Conservation (phyloP, 441 rosid genomes). For the Euphorbia schlechtendalii region DNA sequence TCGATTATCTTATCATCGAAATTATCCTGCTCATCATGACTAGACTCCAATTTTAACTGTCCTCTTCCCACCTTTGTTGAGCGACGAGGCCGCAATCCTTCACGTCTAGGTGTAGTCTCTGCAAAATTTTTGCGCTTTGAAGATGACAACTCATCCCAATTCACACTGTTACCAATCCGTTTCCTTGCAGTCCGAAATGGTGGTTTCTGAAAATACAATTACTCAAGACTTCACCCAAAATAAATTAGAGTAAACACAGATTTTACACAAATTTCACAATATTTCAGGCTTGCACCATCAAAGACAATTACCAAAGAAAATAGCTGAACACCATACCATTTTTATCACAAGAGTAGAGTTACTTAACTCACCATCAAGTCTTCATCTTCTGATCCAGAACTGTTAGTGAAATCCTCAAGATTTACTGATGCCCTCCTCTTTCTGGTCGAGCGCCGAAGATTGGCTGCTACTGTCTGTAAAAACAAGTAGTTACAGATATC, state of each 20-base stretch:
- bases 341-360: conserved; percentile 19
- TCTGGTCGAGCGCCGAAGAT: conserved; percentile 94
- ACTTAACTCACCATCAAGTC: conserved; percentile 94
- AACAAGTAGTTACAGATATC: conserved; percentile 17
- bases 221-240: conserved; percentile 20
- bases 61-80: conserved; percentile 50
- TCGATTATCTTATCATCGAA: conserved; percentile 71
- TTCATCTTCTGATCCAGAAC: conserved; percentile 95
- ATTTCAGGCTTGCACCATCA: background rate
- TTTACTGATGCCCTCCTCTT: conserved; percentile 79
- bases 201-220: conserved; percentile 54
- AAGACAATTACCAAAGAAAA: conserved; percentile 1
- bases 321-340: conserved; percentile 6
- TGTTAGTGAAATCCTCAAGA: conserved; percentile 77
- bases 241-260: conserved; percentile 12
- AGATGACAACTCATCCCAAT: conserved; percentile 53
- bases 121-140: conserved; percentile 45
- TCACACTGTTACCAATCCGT: conserved; percentile 44
- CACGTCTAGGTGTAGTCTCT: conserved; percentile 78
- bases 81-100: conserved; percentile 94
- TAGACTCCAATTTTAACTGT: conserved; percentile 49
- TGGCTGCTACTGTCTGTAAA: conserved; percentile 54
- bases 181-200: conserved; percentile 52
- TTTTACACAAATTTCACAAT: background rate
- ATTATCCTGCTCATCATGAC: conserved; percentile 60